Evolutionary conservation across 345 rosid species (phyloP), one percentile per base, ranked within the genome.

Genomic region (Syzygium grande): DNA sequence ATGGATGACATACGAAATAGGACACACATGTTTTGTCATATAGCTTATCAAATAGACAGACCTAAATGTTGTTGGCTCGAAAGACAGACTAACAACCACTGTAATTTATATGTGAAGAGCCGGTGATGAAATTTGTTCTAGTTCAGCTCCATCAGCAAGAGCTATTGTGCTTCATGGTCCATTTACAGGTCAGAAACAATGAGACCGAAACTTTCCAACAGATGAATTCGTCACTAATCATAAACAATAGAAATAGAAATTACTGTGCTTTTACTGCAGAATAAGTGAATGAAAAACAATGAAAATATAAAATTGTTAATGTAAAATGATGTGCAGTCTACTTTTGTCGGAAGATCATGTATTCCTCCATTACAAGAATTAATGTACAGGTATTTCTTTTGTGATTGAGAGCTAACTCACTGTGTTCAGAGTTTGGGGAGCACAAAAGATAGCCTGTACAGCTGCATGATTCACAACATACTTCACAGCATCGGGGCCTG

Each of bases 401-500:
- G 22, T 4, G 11, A 55, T 55, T 21, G 59, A 88, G 85, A 89
- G 13, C 43, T 84, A 89, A 91, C 98, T 92, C 91, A 96, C 99
- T 25, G 88, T 90, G 88, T 95, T 96, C 86, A 95, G 91, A 77
- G 99, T 96, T 88, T 95, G 91, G 11, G 97, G 96, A 85, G 93
- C 93, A 88, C 99, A 97, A 91, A 97, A 96, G 84, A 96, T 95
- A 84, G 96, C 97, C 90, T 95, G 94, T 38, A 94, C 84, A 88
- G 91, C 92, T 84, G 98, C 96, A 91, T 97, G 98, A 89, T 94
- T 95, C 68, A 94, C 97, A 22, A 92, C 91, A 90, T 90, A 96
- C 92, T 93, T 93, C 86, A 97, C 99, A 53, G 98, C 98, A 77
- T 96, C 99, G 53, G 98, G 99, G 86, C 99, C 99, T 97, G 94